Evolutionary conservation across 2,329 filamentous ascomycete species (phyloP).

Genomic region (Colletotrichum aenigma): DNA sequence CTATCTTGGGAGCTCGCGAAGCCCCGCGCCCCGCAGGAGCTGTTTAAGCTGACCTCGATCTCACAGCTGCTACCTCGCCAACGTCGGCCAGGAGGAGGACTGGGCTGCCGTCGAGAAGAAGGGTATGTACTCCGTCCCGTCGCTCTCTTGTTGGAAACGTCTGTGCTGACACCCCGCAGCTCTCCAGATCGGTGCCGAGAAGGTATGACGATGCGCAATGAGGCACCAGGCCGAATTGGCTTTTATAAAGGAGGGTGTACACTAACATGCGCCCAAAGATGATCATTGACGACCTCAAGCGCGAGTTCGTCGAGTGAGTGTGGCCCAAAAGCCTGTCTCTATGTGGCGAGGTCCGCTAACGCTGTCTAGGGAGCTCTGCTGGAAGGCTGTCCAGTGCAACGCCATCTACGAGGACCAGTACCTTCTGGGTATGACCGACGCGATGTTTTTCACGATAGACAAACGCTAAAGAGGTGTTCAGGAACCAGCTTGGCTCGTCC

Average conservation of each 20-base stretch:
- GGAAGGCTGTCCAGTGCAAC: constrained; percentile 71
- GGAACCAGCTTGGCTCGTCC: constrained; percentile 67
- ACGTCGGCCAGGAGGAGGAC: constrained; percentile 76
- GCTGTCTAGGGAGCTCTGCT: constrained; percentile 64
- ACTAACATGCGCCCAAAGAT: constrained; percentile 33
- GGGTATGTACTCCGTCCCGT: constrained; percentile 40
- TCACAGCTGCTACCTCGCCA: constrained; percentile 52
- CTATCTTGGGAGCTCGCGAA: background rate
- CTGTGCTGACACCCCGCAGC: background rate
- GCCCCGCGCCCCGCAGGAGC: background rate
- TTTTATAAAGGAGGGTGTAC: background rate
- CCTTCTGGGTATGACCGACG: constrained; percentile 42
- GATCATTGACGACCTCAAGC: constrained; percentile 64
- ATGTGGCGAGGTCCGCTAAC: background rate
- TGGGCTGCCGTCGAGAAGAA: constrained; percentile 73
- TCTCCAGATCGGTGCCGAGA: constrained; percentile 20
- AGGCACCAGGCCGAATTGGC: background rate
- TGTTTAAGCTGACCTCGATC: background rate
- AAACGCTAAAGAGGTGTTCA: background rate
- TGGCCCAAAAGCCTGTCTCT: background rate
- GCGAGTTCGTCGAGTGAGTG: constrained; percentile 68
- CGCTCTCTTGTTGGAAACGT: background rate
- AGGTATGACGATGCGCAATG: background rate
- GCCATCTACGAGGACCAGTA: constrained; percentile 61
- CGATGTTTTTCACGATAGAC: background rate